These are phyloP conservation scores for Mimosa pudica DNA, from an alignment of 306 rosid genomes.

Conservation along the genomic window DNA sequence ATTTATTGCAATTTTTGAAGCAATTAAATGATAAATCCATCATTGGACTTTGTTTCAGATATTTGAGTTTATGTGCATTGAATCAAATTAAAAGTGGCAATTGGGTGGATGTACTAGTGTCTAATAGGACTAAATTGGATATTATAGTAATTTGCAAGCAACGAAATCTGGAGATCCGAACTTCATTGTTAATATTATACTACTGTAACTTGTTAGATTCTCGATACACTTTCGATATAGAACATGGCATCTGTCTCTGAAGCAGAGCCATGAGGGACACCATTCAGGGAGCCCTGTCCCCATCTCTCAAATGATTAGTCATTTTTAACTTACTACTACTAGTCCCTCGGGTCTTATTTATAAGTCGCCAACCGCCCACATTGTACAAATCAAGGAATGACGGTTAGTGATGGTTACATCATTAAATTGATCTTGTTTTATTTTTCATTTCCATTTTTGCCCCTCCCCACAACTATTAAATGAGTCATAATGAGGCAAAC, in stretches of 20 bases:
- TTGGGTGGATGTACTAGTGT: too few relatives aligned
- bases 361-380: too few relatives aligned
- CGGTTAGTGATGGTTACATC: too few relatives aligned
- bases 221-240: neutral
- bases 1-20: neutral
- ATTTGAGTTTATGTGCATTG: neutral
- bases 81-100: neutral
- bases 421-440: too few relatives aligned
- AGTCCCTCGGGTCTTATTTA: too few relatives aligned
- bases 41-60: neutral
- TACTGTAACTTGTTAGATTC: neutral
- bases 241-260: neutral
- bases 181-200: neutral
- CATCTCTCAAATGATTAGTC: neutral
- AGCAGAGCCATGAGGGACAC: neutral
- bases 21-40: neutral
- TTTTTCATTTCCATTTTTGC: too few relatives aligned
- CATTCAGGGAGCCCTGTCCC: neutral
- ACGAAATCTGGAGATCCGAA: neutral
- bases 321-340: neutral
- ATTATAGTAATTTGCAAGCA: neutral
- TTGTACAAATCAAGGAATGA: too few relatives aligned
- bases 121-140: neutral
- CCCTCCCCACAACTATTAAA: too few relatives aligned
- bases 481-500: too few relatives aligned